Evolutionary conservation across 1,284 basidiomycete species (phyloP).

Genomic region (Ganoderma lingzhi): DNA sequence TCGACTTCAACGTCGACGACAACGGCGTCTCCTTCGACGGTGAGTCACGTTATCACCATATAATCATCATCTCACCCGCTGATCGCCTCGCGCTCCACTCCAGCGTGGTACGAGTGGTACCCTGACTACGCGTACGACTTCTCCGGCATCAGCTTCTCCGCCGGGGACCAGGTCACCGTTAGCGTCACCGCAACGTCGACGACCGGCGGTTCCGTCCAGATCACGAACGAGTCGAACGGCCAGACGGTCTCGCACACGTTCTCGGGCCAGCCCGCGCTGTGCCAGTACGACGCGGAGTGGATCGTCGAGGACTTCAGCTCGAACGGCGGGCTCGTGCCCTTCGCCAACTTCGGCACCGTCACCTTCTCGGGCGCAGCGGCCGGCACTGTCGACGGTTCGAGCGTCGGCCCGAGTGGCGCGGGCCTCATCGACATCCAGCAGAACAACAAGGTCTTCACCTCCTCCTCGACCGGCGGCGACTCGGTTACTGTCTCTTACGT

Average conservation of each 20-base stretch:
- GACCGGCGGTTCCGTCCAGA: constrained; percentile 40
- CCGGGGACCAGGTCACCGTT: constrained; percentile 42
- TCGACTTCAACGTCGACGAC: constrained; percentile 41
- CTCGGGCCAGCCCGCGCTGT: constrained; percentile 42
- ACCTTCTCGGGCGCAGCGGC: constrained; percentile 32
- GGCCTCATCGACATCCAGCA: constrained; percentile 44
- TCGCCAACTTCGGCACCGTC: constrained; percentile 48
- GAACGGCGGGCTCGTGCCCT: constrained; percentile 41
- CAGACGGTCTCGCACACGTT: constrained; percentile 40
- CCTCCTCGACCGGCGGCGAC: constrained; percentile 31
- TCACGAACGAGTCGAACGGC: constrained; percentile 42
- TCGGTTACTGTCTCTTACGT: constrained; percentile 39
- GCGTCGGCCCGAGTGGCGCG: constrained; percentile 34
- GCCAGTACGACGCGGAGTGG: constrained; percentile 40
- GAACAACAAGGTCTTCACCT: constrained; percentile 38
- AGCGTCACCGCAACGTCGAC: constrained; percentile 41
- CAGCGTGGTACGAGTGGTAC: constrained; percentile 46
- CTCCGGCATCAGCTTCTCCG: constrained; percentile 42
- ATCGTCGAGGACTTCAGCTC: constrained; percentile 46
- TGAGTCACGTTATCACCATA: constrained; percentile 14
- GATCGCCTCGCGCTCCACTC: neutral
- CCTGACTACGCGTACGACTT: constrained; percentile 42
- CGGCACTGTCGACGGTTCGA: constrained; percentile 17
- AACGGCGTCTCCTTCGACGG: constrained; percentile 37
- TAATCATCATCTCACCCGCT: too few relatives aligned